Base-by-base conservation (phyloP, 2,329 filamentous ascomycete genomes). In the Aspergillus candidus region DNA sequence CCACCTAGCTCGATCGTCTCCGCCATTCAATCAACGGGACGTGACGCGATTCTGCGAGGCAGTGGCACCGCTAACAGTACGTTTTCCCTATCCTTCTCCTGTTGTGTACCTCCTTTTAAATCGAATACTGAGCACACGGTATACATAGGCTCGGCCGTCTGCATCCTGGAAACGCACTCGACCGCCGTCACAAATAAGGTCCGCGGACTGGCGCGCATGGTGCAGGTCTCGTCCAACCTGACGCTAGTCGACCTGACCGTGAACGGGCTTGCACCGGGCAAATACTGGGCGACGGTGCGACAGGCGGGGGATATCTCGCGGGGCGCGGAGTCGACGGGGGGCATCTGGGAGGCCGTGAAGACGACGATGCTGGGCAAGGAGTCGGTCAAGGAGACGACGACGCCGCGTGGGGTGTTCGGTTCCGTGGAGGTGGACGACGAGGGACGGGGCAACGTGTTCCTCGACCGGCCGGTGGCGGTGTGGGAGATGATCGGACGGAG, bases 401-500 rank as follows among this genome's bases (percentile, higher is more conserved):
- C 22, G 22, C 70, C 73, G 39, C 75, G 79, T 44, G 86, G 86
- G 3, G 61, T 83, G 11, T 78, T 97, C 52, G 90, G 90, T 3
- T 79, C 77, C 1, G 74, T 98, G 11, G 74, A 86, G 48, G 83
- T 98, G 31, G 84, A 81, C 45, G 72, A 82, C 58, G 78, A 84
- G 59, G 89, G 93, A 10, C 77, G 83, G 27, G 91, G 89, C 5
- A 82, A 80, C 53, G 80, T 83, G 11, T 94, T 97, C 65, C 61
- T 95, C 51, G 88, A 94, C 62, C 83, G 80, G 52, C 78, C 82
- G 0, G 83, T 97, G 49, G 82, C 91, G 63, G 84, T 97, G 41
- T 97, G 91, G 93, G 91, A 98, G 70, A 78, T 95, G 65, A 95
- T 97, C 67, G 93, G 93, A 27, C 83, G 90, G 61, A 89, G 89